Percentiles rank a stretch among this genome's conserved stretches.
Evolutionary conservation across 2,329 filamentous ascomycete species (phyloP).

Genomic region (Penicillium brevicompactum): DNA sequence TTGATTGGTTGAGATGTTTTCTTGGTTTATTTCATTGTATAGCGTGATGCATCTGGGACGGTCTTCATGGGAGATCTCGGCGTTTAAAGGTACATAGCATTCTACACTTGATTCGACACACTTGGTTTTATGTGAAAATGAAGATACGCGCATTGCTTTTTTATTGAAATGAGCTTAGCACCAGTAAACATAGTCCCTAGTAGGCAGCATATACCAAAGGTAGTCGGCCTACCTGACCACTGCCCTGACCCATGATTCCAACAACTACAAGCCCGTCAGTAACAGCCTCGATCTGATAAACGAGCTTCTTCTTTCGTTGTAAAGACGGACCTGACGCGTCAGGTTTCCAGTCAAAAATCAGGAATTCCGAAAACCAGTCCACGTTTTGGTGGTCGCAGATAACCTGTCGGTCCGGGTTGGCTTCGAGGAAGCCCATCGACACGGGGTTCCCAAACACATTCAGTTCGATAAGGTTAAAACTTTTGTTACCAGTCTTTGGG

Average conservation of each 20-base stretch:
- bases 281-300: conserved; percentile 45
- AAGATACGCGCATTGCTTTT: not conserved
- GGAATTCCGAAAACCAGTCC: too few relatives aligned
- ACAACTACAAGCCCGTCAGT: conserved; percentile 55
- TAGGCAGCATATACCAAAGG: conserved; percentile 37
- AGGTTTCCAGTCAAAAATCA: too few relatives aligned
- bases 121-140: conserved; percentile 6
- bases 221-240: conserved; percentile 59
- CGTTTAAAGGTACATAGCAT: conserved; percentile 22
- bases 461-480: too few relatives aligned
- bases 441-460: too few relatives aligned
- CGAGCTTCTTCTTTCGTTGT: too few relatives aligned
- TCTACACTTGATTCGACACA: conserved; percentile 20
- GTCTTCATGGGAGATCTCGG: conserved; percentile 10
- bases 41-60: conserved; percentile 25
- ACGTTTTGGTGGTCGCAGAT: too few relatives aligned
- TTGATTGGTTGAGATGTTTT: conserved; percentile 24
- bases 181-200: not conserved
- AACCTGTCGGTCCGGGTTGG: too few relatives aligned
- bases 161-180: too few relatives aligned
- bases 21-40: conserved; percentile 13
- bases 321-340: too few relatives aligned
- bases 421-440: too few relatives aligned
- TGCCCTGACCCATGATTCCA: conserved; percentile 56
- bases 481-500: too few relatives aligned